Conservation (phyloP, 257 asterid genomes). For the Capsicum chinense region DNA sequence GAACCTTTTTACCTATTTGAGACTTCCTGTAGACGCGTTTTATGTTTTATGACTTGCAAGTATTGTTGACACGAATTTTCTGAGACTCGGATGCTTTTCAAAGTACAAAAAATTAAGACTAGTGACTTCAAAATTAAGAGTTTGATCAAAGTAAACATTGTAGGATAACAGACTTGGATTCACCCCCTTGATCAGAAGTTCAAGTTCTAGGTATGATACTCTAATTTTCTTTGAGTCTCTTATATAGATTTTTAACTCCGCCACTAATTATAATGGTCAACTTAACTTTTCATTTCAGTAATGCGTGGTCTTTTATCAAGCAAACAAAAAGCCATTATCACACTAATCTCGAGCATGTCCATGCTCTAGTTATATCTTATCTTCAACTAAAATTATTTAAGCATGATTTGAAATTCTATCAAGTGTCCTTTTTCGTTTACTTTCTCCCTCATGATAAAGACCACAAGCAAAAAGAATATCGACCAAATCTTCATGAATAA, state of each 20-base stretch:
- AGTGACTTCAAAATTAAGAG: not conserved
- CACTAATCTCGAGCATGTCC: not conserved
- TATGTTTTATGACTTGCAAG: no score
- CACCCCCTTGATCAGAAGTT: not conserved
- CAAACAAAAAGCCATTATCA: not conserved
- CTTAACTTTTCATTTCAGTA: not conserved
- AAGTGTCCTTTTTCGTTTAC: not conserved
- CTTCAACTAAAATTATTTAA: not conserved
- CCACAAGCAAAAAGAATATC: conserved; percentile 13
- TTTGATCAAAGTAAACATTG: not conserved
- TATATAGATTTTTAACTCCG: not conserved
- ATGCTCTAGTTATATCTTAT: conserved; percentile 15
- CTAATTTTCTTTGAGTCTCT: not conserved
- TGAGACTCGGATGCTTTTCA: not conserved
- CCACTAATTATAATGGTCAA: not conserved
- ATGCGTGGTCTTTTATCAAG: not conserved
- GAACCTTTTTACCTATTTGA: no score
- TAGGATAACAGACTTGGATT: not conserved
- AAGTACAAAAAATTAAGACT: not conserved
- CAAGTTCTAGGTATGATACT: not conserved
- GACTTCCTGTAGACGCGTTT: no score
- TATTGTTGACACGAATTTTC: no score
- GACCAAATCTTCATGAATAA: not conserved
- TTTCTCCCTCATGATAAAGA: conserved; percentile 18
- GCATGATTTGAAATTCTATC: conserved; percentile 7